Percentiles rank a stretch among this genome's conserved stretches.
Evolutionary conservation across 495 filamentous ascomycete genomes (phyloP).

Genomic region (Neurospora sp.): DNA sequence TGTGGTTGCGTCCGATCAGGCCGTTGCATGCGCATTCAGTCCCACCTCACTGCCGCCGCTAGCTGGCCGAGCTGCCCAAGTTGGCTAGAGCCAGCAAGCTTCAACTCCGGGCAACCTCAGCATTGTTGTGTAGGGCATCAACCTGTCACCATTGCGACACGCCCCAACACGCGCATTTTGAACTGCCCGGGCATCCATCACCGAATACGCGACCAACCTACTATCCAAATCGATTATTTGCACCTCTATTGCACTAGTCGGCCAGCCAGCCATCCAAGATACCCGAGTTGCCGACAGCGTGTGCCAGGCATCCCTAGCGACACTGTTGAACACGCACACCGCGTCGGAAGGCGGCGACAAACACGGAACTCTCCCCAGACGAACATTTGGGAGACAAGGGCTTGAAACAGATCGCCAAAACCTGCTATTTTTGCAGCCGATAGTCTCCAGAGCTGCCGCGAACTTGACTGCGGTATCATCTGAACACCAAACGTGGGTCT

Average conservation of each 20-base stretch:
- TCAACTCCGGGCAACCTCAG: neutral
- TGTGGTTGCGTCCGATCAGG: neutral
- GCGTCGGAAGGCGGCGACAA: neutral
- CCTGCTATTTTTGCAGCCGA: neutral
- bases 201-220: neutral
- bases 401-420: neutral
- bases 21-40: neutral
- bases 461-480: constrained; percentile 5
- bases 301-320: neutral
- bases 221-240: neutral
- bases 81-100: neutral
- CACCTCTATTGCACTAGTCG: neutral
- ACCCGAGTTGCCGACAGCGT: neutral
- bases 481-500: constrained; percentile 5
- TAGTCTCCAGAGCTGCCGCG: neutral
- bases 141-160: neutral
- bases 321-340: neutral
- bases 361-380: neutral
- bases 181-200: neutral
- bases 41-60: neutral
- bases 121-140: neutral
- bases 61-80: neutral
- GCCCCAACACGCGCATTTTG: neutral
- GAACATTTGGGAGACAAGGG: neutral
- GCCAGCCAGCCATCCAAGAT: neutral